Percentiles rank a stretch among this genome's conserved stretches.
Evolutionary conservation across 805 yeast species (phyloP).

Genomic region (Candida verbasci): DNA sequence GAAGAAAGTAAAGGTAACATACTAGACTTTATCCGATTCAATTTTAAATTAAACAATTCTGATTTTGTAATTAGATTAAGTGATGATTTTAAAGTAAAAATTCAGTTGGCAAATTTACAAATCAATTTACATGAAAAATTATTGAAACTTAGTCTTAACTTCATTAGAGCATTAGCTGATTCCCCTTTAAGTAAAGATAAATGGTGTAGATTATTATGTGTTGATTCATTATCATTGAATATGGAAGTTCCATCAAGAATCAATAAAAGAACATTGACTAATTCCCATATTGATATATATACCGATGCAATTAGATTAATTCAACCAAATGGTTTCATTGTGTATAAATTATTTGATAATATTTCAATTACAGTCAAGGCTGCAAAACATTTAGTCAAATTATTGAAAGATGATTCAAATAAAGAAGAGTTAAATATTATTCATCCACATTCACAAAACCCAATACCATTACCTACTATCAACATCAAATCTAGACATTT

Average conservation of each 20-base stretch:
- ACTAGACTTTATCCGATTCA: constrained; percentile 2
- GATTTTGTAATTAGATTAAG: constrained; percentile 36
- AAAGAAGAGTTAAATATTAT: constrained; percentile 16
- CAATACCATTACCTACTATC: constrained; percentile 26
- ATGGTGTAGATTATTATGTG: constrained; percentile 48
- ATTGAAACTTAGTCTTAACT: constrained; percentile 14
- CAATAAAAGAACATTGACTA: constrained; percentile 5
- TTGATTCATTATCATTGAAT: constrained; percentile 25
- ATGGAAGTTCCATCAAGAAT: too few species aligned
- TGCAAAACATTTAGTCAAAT: constrained; percentile 27
- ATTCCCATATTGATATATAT: constrained; percentile 16
- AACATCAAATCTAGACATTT: constrained; percentile 21
- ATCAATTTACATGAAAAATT: constrained; percentile 6
- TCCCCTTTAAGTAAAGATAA: constrained; percentile 44
- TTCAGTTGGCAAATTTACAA: constrained; percentile 30
- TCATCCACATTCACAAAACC: constrained; percentile 25
- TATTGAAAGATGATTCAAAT: constrained; percentile 14
- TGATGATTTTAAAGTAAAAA: constrained; percentile 44
- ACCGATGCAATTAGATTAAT: constrained; percentile 25
- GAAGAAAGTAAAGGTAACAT: not conserved
- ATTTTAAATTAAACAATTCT: constrained; percentile 15
- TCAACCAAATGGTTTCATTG: constrained; percentile 37
- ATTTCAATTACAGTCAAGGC: constrained; percentile 30
- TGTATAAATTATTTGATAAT: constrained; percentile 35
- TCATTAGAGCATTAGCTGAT: constrained; percentile 44